Evolutionary conservation across 352 stramenopile genomes (phyloP), one percentile per base, ranked within the genome.

Genomic region (Globisporangium takayamanum): DNA sequence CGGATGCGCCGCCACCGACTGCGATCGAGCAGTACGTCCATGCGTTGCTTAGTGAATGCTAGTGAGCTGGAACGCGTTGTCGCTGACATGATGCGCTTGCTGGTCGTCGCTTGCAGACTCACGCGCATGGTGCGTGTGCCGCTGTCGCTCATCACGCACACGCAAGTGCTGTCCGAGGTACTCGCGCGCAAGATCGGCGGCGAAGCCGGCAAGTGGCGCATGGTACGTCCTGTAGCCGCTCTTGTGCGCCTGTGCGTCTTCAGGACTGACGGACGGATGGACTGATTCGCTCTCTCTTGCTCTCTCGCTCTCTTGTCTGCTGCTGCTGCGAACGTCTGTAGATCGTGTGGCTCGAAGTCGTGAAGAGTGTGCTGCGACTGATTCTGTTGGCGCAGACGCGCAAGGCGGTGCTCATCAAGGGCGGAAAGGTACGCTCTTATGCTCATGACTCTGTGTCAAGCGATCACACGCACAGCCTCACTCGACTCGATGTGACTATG

Each of bases 131-230:
- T 85, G 49, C 84, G 84, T 2, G 70, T 94, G 39, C 84, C 84
- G 45, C 58, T 94, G 44, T 91, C 84, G 59, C 39, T 94, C 18
- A 78, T 92, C 53, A 80, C 74, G n/a, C 76, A 92, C 50, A 69
- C 89, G 42, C 82, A 94, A 72, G 82, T 94, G 60, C 66, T 89
- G 48, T 75, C 83, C 12, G 84, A 94, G 68, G 81, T 92, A 22
- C 69, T 89, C 33, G 79, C 82, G 41, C 65, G 77, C 60, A 87
- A 87, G 72, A 61, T 78, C n/a, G 77, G 80, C 39, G 80, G 81
- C 8, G 74, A 89, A 46, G 74, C 74, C 15, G 71, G 74, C 60
- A 86, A 85, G 55, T 94, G 84, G 84, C 69, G 75, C 33, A 54
- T 94, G 63, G 78, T 88, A 66, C 50, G 68, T 64, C 11, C n/a